These are phyloP conservation scores for Camillea tinctor DNA, from an alignment of 2,329 filamentous ascomycete species.

Conservation along the genomic window DNA sequence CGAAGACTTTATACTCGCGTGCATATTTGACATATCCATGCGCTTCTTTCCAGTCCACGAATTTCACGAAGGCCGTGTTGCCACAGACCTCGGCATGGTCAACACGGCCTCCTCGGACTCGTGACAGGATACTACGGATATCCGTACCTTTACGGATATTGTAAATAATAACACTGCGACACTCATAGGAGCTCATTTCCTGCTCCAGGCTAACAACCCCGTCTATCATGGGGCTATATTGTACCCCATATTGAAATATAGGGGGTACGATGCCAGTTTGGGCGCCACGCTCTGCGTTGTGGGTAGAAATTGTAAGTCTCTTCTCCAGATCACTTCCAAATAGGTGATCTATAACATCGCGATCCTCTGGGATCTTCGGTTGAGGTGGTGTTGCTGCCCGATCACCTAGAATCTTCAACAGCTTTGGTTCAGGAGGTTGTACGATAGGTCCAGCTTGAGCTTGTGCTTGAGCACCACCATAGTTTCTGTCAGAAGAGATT, in stretches of 20 bases:
- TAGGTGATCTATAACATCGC: neutral
- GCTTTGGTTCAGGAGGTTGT: neutral
- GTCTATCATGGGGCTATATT: neutral
- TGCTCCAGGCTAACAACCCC: neutral
- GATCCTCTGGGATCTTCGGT: neutral
- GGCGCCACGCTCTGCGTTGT: neutral
- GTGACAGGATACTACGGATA: conserved; percentile 6
- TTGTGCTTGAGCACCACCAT: neutral
- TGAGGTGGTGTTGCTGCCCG: no score
- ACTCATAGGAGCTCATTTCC: neutral
- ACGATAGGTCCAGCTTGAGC: neutral
- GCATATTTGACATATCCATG: conserved; percentile 5
- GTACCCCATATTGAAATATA: neutral
- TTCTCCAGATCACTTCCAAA: neutral
- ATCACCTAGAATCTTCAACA: neutral
- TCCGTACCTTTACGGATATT: neutral
- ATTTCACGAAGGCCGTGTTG: neutral
- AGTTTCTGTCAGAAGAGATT: neutral
- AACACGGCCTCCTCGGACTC: conserved; percentile 18
- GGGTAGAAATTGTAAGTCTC: neutral
- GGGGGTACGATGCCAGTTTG: neutral
- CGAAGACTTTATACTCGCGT: neutral
- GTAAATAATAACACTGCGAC: conserved; percentile 17
- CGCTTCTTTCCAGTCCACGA: neutral
- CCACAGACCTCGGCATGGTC: neutral